Evolutionary conservation across 2,329 filamentous ascomycete species (phyloP), one percentile per base, ranked within the genome.

Genomic region (Colletotrichum spaethianum): DNA sequence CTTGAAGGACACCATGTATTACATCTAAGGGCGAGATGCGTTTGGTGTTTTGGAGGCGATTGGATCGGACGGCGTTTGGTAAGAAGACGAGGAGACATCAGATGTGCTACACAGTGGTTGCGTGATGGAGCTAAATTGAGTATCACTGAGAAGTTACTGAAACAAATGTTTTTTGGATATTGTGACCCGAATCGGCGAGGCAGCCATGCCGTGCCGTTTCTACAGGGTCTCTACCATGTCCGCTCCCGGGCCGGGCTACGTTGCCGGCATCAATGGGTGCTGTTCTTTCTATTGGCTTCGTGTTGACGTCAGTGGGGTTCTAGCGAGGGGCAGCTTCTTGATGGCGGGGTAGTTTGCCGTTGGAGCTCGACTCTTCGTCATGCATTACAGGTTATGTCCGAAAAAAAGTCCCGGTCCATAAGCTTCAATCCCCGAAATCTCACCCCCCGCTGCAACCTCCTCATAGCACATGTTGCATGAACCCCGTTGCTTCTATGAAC

Each of bases 1-100:
- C 3, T 73, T 90, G 46, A 75, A 73, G 55, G 76, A 89, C 62
- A 82, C 83, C 4, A 90, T 90, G 88, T 90, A 87, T 77, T 90
- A 90, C 78, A 87, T 90, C 64, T 90, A 75, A 82, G 28, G 12
- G 23, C 28, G 46, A 31, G 16, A 18, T 56, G 14, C 4, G 8
- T 16, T 42, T 26, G 3, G 26, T 48, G n/a, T n/a, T 14, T 7
- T 11, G 36, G 40, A 57, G 18, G 14, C 11, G 20, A 52, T 52
- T 38, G n/a, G 52, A 60, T 50, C 48, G 26, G 23, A 26, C 26
- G 4, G 18, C 50, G 12, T 7, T 40, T 40, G 44, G 6, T 38
- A 12, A 33, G 12, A 52, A 18, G 20, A 36, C 11, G n/a, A 38
- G 31, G 20, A 23, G 12, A 56, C 16, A 23, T 6, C 9, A 63